Evolutionary conservation across 805 yeast species (phyloP), one percentile per base, ranked within the genome.

Genomic region (Vanderwaltozyma verrucispora): DNA sequence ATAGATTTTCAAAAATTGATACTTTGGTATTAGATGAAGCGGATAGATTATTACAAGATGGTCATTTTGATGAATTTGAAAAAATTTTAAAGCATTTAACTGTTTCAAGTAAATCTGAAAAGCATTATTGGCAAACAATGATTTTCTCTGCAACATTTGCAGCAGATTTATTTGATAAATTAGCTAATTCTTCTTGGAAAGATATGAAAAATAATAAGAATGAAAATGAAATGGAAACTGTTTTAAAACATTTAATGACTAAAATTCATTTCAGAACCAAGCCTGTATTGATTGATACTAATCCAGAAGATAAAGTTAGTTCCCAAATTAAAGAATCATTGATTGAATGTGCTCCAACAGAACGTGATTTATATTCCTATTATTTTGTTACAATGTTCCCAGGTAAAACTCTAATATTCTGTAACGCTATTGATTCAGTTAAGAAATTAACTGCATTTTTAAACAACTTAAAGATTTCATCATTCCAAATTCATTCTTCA

Each of bases 141-240:
- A 86, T 92, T n/a, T 92, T 85, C 53, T 83, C 95, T 28, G 98
- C 98, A 4, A 89, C 98, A 0, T 92, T 92, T 59, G 78, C 88
- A 4, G 71, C 75, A 45, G 89, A 80, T 36, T 66, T 92, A 23
- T 86, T 92, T 60, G 74, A 80, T 28, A 88, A 87, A 54, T 65
- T 92, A 46, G 74, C 70, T 37, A 64, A 57, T 14, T 63, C 66
- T 12, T 47, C 53, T 17, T 54, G 62, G 49, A 50, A 49, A 43
- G 56, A 44, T 39, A 44, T 41, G 47, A 53, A 49, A 18, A 42
- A 36, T 12, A 43, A 36, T 12, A 49, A 45, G n/a, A 51, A 45
- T 21, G 49, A 49, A 5, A 58, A 58, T 21, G 68, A 65, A 39
- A 55, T 65, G 35, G 75, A 75, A 25, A 82, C 79, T 45, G 80